phyloP scores from a whole-genome alignment of 805 yeast species.

The Schizosaccharomyces osmophilus region DNA sequence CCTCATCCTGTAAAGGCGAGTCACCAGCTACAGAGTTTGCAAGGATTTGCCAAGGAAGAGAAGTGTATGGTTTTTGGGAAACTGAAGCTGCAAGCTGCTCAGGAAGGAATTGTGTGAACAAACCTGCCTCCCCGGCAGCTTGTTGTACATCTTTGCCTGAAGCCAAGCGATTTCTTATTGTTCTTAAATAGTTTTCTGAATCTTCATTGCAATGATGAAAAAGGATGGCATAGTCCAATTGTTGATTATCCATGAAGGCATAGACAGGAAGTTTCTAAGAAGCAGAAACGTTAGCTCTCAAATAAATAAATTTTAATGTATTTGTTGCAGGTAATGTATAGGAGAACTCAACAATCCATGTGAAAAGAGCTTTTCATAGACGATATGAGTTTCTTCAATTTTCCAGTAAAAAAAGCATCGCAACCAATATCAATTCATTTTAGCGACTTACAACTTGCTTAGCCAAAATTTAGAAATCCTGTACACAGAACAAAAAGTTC shows the following conservation, averaged over 20 bases:
- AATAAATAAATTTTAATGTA: no score
- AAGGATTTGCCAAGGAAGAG: neutral
- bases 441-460: no score
- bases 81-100: neutral
- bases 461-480: no score
- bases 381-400: no score
- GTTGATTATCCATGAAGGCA: neutral
- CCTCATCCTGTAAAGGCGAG: neutral
- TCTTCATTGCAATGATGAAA: constrained; percentile 6
- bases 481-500: no score
- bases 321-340: no score
- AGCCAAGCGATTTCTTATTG: neutral
- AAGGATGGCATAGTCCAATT: neutral
- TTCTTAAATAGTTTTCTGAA: neutral
- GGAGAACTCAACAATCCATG: no score
- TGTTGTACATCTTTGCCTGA: neutral
- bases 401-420: no score
- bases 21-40: neutral
- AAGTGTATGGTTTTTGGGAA: constrained; percentile 21
- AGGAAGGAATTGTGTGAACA: neutral
- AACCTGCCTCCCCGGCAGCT: neutral
- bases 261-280: no score
- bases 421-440: no score
- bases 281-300: no score
- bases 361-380: no score